Base-by-base conservation (phyloP, 1,139 yeast species). In the Debaryomycetaceae sp. region DNA sequence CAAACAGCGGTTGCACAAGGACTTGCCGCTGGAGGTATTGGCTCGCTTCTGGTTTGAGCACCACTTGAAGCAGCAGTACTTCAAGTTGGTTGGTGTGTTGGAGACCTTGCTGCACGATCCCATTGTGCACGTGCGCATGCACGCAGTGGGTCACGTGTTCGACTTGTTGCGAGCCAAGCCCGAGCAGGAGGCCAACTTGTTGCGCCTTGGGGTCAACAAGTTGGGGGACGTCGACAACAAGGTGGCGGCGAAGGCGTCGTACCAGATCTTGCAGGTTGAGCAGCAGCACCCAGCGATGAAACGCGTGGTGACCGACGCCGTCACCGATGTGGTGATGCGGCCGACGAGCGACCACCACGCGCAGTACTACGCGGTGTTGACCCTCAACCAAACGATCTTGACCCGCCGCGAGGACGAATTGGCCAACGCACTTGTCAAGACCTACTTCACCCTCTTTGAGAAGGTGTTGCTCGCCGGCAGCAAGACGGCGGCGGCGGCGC, bases 211-310 rank as follows among this genome's bases (percentile, higher is more conserved):
- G 31, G 93, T 88, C 29, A 91, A 93, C 56, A 91, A 91, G 54
- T 68, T 91, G 30, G 98, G 98, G 60, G 99, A 91, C 51, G 71
- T 74, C 30, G 96, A 91, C 44, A 83, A 84, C 42, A 88, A 86
- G 53, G 96, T 91, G 8, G 77, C 95, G 1, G 83, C 97, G 2
- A 83, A 86, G 51, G 78, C 95, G 1, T 88, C 96, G 3, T 85
- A 78, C 54, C 78, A 82, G 44, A 64, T 91, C 29, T 68, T 89
- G 40, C 82, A 83, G 46, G 62, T 89, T 31, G 85, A 89, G 54
- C 95, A 86, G 54, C 83, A 80, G 3, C 99, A 91, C 56, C 99
- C 99, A 14, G 94, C 94, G 31, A 91, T 91, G 98, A 89, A 88
- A 53, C 64, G 75, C 32, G 75, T 91, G 38, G 66, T 93, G 26